Base-by-base conservation (phyloP, 2,329 filamentous ascomycete genomes). In the Thermothelomyces thermophilus region DNA sequence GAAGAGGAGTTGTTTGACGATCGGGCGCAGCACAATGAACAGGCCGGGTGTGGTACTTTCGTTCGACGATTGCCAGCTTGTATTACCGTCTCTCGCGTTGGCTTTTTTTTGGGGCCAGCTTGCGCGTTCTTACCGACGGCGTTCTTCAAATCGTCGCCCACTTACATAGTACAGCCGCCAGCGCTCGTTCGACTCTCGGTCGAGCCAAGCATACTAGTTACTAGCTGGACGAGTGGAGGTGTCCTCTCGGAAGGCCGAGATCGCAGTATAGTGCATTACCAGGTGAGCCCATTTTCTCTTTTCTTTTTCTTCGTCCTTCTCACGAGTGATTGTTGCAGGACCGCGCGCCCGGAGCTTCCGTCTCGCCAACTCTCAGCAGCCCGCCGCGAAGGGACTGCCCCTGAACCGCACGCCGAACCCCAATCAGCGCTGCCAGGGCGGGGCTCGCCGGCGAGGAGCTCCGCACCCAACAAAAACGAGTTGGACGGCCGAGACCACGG, bases 261-360 rank as follows among this genome's bases (percentile, higher is more conserved):
- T 26, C 24, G 24, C 24, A 26, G 24, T 26, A n/a, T n/a, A n/a
- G n/a, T 9, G 24, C 5, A 9, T 5, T 9, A 9, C 5, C 5
- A 26, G 17, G 46, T 31, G 39, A 48, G 46, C 46, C n/a, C 46
- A 43, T 49, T 49, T 42, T 36, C 24, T 17, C 14, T 16, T 13
- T 7, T 17, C 28, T 30, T 16, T 30, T n/a, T n/a, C n/a, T n/a
- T n/a, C n/a, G n/a, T n/a, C n/a, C n/a, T n/a, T n/a, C n/a, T n/a
- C 39, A 16, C 17, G 26, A 8, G 6, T 30, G n/a, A 16, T 30
- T 8, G 39, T 30, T 30, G n/a, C 39, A 30, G 24, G 7, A 30
- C 10, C 13, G 8, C 28, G 24, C 24, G 24, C 24, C 5, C 24
- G 24, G 24, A 26, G 24, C 24, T 26, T 26, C 24, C 24, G 24